Conservation (phyloP, 2,329 filamentous ascomycete species). For the Ambrosiella cleistominuta region DNA sequence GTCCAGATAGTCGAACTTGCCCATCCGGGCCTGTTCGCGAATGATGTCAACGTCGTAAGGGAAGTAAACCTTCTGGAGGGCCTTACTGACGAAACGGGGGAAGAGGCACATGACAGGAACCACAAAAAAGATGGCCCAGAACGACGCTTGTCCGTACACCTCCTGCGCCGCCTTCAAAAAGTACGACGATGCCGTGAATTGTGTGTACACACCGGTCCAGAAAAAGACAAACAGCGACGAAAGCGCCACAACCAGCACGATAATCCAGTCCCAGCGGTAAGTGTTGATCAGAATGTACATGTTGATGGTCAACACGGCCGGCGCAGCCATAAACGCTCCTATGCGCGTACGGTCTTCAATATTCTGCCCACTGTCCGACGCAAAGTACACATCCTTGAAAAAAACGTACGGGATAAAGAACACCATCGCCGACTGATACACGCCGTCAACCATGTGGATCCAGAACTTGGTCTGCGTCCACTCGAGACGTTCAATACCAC, state of each 20-base stretch:
- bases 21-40: constrained; percentile 72
- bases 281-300: constrained; percentile 89
- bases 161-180: constrained; percentile 66
- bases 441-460: constrained; percentile 86
- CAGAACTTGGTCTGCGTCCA: constrained; percentile 96
- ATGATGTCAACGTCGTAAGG: constrained; percentile 91
- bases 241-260: constrained; percentile 61
- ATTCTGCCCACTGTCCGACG: constrained; percentile 54
- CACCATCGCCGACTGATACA: constrained; percentile 85
- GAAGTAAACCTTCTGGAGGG: constrained; percentile 82
- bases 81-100: constrained; percentile 73
- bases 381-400: constrained; percentile 42
- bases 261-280: constrained; percentile 96
- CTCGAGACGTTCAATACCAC: constrained; percentile 87
- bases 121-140: constrained; percentile 72
- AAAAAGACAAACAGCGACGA: constrained; percentile 82
- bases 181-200: constrained; percentile 28
- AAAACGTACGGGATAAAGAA: constrained; percentile 90
- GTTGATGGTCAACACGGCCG: constrained; percentile 77
- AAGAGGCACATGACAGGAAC: constrained; percentile 69
- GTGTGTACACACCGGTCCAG: constrained; percentile 78
- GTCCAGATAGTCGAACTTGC: constrained; percentile 58
- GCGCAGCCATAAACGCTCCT: constrained; percentile 71
- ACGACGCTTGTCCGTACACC: constrained; percentile 63
- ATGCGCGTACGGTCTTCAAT: constrained; percentile 68